Conservation (phyloP, 371 early-diverging fungal species). For the Mucor sp. region DNA sequence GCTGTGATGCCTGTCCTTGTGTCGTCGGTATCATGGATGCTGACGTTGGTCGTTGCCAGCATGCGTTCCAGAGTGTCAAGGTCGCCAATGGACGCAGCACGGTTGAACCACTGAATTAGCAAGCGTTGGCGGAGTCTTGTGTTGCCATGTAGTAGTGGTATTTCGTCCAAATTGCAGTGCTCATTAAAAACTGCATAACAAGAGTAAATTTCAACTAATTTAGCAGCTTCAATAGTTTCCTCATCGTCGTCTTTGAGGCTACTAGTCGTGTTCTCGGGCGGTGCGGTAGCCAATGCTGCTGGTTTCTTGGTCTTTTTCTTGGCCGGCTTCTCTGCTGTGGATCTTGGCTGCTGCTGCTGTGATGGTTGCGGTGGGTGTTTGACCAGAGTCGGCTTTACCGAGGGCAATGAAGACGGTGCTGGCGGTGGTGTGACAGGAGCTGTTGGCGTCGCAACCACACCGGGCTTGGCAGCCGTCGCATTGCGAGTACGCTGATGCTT, state of each 20-base stretch:
- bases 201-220: slow-evolving; percentile 9
- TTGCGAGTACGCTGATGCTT: neutral
- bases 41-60: neutral
- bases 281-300: neutral
- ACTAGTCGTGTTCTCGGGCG: neutral
- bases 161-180: neutral
- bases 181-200: neutral
- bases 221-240: neutral
- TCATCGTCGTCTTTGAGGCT: too few species aligned
- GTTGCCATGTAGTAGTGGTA: slow-evolving; percentile 4
- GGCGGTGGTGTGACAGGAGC: slow-evolving; percentile 14
- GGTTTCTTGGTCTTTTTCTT: neutral
- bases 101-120: slow-evolving; percentile 12
- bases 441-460: neutral
- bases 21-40: slow-evolving; percentile 10
- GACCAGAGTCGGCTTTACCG: neutral
- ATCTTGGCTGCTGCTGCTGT: neutral
- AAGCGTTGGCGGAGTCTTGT: slow-evolving; percentile 7
- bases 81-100: slow-evolving; percentile 32
- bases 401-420: neutral
- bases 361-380: neutral
- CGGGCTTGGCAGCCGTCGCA: neutral
- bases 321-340: neutral
- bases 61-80: slow-evolving; percentile 14
- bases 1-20: slow-evolving; percentile 12